These are phyloP conservation scores for Ceratopteris richardii DNA, from an alignment of 75 land plant genomes.

Conservation along the genomic window DNA sequence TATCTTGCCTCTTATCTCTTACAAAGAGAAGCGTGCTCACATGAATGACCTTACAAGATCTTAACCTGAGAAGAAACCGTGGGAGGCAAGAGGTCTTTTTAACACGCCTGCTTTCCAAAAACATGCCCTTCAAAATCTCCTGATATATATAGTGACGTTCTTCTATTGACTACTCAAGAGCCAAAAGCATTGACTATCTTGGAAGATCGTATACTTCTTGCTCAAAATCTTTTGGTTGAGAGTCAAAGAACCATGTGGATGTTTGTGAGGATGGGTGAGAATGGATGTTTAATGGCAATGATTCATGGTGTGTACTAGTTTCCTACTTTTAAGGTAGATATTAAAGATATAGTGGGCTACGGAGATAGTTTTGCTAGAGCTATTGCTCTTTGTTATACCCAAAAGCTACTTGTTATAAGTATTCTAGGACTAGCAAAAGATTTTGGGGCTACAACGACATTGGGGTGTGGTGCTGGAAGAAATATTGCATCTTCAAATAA, in stretches of 20 bases:
- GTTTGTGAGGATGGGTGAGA: conserved; percentile 65
- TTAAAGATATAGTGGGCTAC: conserved; percentile 86
- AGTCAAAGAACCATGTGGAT: conserved; percentile 68
- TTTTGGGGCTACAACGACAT: conserved; percentile 89
- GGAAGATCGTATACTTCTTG: conserved; percentile 48
- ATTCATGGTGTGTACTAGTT: conserved; percentile 36
- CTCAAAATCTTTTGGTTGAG: conserved; percentile 42
- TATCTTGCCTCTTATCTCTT: conserved; percentile 39
- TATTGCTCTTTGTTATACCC: conserved; percentile 58
- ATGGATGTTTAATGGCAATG: conserved; percentile 60
- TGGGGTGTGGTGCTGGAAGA: conserved; percentile 87
- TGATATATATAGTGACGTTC: conserved; percentile 66
- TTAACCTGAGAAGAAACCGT: conserved; percentile 63
- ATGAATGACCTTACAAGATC: conserved; percentile 53
- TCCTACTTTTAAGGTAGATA: conserved; percentile 73
- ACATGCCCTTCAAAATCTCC: conserved; percentile 31
- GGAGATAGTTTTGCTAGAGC: conserved; percentile 97
- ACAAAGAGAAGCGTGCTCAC: conserved; percentile 35
- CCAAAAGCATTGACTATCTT: conserved; percentile 68
- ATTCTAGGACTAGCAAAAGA: conserved; percentile 80
- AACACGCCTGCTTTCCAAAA: conserved; percentile 37
- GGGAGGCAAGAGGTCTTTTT: conserved; percentile 89
- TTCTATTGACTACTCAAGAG: conserved; percentile 85
- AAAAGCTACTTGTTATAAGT: conserved; percentile 31
- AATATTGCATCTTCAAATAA: conserved; percentile 61